Evolutionary conservation across 2,329 filamentous ascomycete genomes (phyloP).

Genomic region (Aspergillus luchuensis): DNA sequence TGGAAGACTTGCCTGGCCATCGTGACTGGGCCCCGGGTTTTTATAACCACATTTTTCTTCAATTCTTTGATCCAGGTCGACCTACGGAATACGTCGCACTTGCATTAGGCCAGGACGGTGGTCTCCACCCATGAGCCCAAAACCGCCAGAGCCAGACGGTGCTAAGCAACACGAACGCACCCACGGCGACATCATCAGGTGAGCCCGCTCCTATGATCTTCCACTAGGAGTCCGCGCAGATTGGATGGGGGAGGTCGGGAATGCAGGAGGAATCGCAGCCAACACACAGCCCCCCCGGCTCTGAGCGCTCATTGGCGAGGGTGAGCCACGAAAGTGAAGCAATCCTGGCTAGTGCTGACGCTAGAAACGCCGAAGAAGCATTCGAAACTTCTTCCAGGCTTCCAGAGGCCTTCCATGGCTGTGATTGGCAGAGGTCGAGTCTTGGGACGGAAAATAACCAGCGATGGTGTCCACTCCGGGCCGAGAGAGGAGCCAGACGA

Average conservation of each 20-base stretch:
- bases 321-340: conserved; percentile 12
- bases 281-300: conserved; percentile 23
- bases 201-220: conserved; percentile 18
- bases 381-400: conserved; percentile 23
- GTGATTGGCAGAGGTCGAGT: conserved; percentile 6
- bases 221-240: conserved; percentile 9
- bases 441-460: conserved; percentile 15
- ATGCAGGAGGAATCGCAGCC: conserved; percentile 15
- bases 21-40: conserved; percentile 9
- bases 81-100: conserved; percentile 18
- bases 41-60: conserved; percentile 9
- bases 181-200: conserved; percentile 25
- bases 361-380: conserved; percentile 27
- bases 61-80: conserved; percentile 16
- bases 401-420: conserved; percentile 17
- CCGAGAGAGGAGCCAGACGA: conserved; percentile 12
- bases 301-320: conserved; percentile 17
- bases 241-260: conserved; percentile 6
- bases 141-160: conserved; percentile 6
- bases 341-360: conserved; percentile 24
- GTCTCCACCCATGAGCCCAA: conserved; percentile 16
- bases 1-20: neutral
- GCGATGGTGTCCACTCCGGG: conserved; percentile 15
- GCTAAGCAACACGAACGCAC: conserved; percentile 22
- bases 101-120: conserved; percentile 21